Conservation (phyloP, 345 rosid species). For the Rhodamnia rubescens region DNA sequence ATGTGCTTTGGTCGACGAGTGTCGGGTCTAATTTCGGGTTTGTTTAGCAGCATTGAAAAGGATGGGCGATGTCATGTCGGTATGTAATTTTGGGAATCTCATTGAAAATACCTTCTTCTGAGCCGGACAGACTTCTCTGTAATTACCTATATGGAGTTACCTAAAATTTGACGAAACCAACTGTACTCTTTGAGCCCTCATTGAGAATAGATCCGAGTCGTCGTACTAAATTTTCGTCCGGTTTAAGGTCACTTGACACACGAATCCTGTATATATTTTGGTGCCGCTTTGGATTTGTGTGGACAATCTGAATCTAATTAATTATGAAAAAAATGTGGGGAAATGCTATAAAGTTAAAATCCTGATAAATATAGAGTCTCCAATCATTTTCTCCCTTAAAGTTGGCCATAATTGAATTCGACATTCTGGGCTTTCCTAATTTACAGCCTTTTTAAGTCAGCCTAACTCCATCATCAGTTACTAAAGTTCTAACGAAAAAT, state of each 20-base stretch:
- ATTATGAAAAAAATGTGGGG: neutral
- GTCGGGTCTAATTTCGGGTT: neutral
- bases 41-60: rapidly evolving
- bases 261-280: neutral
- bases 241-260: neutral
- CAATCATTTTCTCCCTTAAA: neutral
- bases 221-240: neutral
- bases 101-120: neutral
- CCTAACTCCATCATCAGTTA: neutral
- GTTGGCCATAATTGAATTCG: neutral
- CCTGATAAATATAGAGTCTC: neutral
- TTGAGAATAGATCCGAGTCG: neutral
- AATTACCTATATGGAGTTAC: neutral
- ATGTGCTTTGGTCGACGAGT: neutral
- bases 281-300: neutral
- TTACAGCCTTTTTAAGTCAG: neutral
- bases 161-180: neutral
- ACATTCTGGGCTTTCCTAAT: neutral
- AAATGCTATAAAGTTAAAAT: neutral
- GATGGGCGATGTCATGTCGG: neutral
- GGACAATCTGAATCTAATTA: neutral
- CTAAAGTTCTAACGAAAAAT: neutral
- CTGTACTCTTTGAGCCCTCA: neutral
- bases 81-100: neutral
- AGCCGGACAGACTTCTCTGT: neutral